Conservation (phyloP, 2,329 filamentous ascomycete species). For the Colletotrichum sp. region DNA sequence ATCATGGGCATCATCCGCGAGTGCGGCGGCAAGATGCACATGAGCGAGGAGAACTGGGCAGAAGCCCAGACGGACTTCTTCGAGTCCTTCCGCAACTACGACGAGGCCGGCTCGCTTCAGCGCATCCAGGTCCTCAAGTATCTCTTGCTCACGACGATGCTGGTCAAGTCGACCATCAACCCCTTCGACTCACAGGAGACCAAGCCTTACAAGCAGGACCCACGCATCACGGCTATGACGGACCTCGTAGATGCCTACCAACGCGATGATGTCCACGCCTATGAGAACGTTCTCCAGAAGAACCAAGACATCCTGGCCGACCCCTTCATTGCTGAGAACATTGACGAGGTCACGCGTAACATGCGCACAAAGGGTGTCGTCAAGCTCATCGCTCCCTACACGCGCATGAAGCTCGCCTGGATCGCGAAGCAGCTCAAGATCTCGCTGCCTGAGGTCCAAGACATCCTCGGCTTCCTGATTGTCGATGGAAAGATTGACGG, state of each 20-base stretch:
- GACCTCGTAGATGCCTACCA: conserved; percentile 97
- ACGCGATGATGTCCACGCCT: conserved; percentile 89
- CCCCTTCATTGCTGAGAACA: conserved; percentile 97
- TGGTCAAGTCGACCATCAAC: conserved; percentile 98
- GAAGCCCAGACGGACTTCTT: conserved; percentile 98
- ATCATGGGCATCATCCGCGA: conserved; percentile 99
- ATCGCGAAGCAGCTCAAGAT: conserved; percentile 90
- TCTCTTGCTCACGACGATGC: conserved; percentile 93
- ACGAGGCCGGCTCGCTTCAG: conserved; percentile 95
- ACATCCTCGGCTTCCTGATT: conserved; percentile 95
- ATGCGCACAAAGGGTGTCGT: conserved; percentile 96
- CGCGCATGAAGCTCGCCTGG: conserved; percentile 85
- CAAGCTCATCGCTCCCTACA: conserved; percentile 94
- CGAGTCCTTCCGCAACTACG: conserved; percentile 98
- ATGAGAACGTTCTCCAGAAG: conserved; percentile 84
- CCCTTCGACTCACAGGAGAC: conserved; percentile 99
- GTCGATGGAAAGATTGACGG: conserved; percentile 87
- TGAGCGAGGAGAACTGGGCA: conserved; percentile 99
- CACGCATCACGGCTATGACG: conserved; percentile 95
- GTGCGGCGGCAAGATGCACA: conserved; percentile 99
- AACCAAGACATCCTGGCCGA: conserved; percentile 91
- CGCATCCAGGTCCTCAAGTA: conserved; percentile 98
- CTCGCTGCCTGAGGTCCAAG: conserved; percentile 83
- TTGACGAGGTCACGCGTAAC: conserved; percentile 97
- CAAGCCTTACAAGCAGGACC: conserved; percentile 96